Conservation (phyloP, 2,329 filamentous ascomycete species). For the Neophaeococcomyces mojaviensis region DNA sequence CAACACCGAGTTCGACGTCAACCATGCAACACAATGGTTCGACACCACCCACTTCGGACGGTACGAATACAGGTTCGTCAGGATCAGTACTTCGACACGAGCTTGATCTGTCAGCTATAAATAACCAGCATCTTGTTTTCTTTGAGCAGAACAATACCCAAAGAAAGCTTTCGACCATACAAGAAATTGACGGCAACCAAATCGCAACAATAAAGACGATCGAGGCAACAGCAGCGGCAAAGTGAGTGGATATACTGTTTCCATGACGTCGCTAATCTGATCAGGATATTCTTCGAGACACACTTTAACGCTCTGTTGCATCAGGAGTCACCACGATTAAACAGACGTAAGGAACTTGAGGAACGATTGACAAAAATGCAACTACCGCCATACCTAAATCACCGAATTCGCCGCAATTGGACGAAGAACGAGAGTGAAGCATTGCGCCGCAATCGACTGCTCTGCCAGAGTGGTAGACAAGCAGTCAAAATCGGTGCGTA, state of each 20-base stretch:
- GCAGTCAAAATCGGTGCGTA: slow-evolving; percentile 58
- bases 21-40: slow-evolving; percentile 10
- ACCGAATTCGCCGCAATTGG: slow-evolving; percentile 51
- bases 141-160: neutral
- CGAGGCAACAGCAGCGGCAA: slow-evolving; percentile 71
- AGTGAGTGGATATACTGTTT: slow-evolving; percentile 31
- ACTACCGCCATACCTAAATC: slow-evolving; percentile 12
- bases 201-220: slow-evolving; percentile 47
- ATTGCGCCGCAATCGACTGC: slow-evolving; percentile 62
- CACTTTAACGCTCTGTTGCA: slow-evolving; percentile 66
- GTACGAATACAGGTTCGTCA: slow-evolving; percentile 11
- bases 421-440: slow-evolving; percentile 62
- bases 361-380: slow-evolving; percentile 43
- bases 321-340: slow-evolving; percentile 49
- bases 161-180: slow-evolving; percentile 16
- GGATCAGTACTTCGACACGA: slow-evolving; percentile 10
- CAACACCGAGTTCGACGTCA: slow-evolving; percentile 11
- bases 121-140: slow-evolving; percentile 7
- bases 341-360: slow-evolving; percentile 58
- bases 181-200: slow-evolving; percentile 9
- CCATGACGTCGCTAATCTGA: neutral
- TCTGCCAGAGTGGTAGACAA: slow-evolving; percentile 46
- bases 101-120: slow-evolving; percentile 10
- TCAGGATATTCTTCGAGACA: slow-evolving; percentile 66
- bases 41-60: slow-evolving; percentile 17